Percentiles rank a stretch among this genome's conserved stretches.
These are phyloP conservation scores for Fusarium sp. DNA, from an alignment of 2,329 filamentous ascomycete genomes.

Conservation along the genomic window DNA sequence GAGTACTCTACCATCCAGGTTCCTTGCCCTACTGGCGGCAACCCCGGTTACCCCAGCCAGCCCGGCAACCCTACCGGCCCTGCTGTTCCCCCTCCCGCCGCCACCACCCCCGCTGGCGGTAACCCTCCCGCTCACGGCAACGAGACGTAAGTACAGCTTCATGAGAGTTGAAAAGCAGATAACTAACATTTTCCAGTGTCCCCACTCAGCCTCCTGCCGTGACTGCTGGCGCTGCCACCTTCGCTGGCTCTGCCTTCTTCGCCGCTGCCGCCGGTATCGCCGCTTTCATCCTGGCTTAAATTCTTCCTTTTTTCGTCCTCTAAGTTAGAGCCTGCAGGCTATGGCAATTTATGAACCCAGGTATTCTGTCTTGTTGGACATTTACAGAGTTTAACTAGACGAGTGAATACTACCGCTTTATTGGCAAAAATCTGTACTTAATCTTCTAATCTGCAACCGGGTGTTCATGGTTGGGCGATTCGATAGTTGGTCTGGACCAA, in stretches of 20 bases:
- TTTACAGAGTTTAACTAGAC: conserved; percentile 55
- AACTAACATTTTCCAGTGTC: conserved; percentile 24
- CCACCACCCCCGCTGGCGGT: conserved; percentile 37
- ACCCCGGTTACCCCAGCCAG: conserved; percentile 13
- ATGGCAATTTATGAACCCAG: conserved; percentile 52
- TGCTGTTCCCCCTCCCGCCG: conserved; percentile 45
- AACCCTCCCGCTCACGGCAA: conserved; percentile 54
- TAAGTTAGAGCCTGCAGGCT: conserved; percentile 55
- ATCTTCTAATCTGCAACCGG: conserved; percentile 59
- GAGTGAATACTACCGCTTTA: conserved; percentile 50
- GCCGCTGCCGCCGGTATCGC: conserved; percentile 66
- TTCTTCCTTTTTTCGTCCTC: conserved; percentile 48
- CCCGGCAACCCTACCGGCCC: conserved; percentile 26
- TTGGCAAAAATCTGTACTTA: conserved; percentile 48
- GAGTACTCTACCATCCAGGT: conserved; percentile 59
- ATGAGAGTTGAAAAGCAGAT: conserved; percentile 10
- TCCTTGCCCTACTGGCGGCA: conserved; percentile 38
- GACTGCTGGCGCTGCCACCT: conserved; percentile 64
- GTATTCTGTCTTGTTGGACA: conserved; percentile 48
- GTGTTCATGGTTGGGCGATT: conserved; percentile 31
- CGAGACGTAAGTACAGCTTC: conserved; percentile 46
- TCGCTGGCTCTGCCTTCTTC: conserved; percentile 65
- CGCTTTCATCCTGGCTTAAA: conserved; percentile 67
- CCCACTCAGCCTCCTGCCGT: conserved; percentile 51
- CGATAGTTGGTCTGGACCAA: conserved; percentile 8